phyloP scores from a whole-genome alignment of 768 basidiomycete species.

The Gelatoporia subvermispora region DNA sequence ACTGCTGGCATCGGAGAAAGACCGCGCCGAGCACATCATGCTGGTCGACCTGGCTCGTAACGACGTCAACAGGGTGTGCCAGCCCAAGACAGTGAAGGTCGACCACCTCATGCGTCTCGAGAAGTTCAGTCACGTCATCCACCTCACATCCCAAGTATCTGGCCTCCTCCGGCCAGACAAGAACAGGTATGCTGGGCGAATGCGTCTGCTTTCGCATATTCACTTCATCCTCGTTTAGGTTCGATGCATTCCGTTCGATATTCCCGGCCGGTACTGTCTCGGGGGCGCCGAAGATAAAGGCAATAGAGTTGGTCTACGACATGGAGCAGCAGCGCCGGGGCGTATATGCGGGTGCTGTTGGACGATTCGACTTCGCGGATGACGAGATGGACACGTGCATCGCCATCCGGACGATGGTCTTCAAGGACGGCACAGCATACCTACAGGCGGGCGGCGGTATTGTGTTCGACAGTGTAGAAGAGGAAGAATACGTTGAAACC shows the following conservation, averaged over 20 bases:
- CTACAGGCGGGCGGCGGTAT: conserved; percentile 97
- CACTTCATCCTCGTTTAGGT: conserved; percentile 41
- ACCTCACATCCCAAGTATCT: conserved; percentile 92
- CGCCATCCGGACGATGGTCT: conserved; percentile 96
- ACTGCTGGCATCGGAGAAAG: conserved; percentile 83
- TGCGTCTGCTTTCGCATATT: conserved; percentile 2
- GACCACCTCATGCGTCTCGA: conserved; percentile 92
- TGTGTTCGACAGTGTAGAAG: conserved; percentile 93
- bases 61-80: conserved; percentile 96
- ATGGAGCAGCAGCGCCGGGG: conserved; percentile 88
- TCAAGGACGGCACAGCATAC: conserved; percentile 89
- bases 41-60: conserved; percentile 96
- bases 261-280: conserved; percentile 99
- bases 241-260: conserved; percentile 98
- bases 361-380: conserved; percentile 93
- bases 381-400: conserved; percentile 99
- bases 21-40: conserved; percentile 98
- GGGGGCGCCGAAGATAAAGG: conserved; percentile 98
- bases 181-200: conserved; percentile 54
- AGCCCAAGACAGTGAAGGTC: conserved; percentile 92
- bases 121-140: conserved; percentile 97
- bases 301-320: conserved; percentile 85
- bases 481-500: conserved; percentile 96
- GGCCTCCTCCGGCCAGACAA: conserved; percentile 77
- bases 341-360: conserved; percentile 95